Base-by-base conservation (phyloP, 345 rosid species). In the Gossypium mustelinum region DNA sequence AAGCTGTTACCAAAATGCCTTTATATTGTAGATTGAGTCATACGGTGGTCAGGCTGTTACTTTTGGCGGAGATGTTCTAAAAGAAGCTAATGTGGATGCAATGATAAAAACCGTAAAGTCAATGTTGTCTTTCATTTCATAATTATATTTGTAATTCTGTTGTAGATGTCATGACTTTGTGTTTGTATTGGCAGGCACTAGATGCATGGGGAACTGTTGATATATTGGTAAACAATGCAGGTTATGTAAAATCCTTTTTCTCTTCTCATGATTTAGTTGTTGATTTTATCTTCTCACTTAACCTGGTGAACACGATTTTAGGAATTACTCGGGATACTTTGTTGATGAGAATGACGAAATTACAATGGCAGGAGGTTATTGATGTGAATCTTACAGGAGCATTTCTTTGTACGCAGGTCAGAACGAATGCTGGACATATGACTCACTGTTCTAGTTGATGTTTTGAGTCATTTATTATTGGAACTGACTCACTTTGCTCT, bases 131-230 rank as follows among this genome's bases (percentile, higher is more conserved):
- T 68, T 73, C 52, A 14, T 44, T 52, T 47, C 52, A 58, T 74
- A 71, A 34, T 34, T 34, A 34, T 34, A 66, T 50, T 50, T 73
- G 27, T 24, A 17, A 50, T 67, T 27, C 63, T n/a, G 50, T 50
- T 59, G 52, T 48, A 29, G 2, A 66, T 25, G 0, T 77, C 22
- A 57, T 65, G 73, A 58, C 75, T 76, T 69, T 34, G 44, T 67
- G 59, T 72, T 73, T 34, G 39, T 67, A 62, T 72, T 73, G 84
- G 80, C 89, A 96, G 99, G 99, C 97, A 77, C 79, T 86, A 68
- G 94, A 93, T 81, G 85, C 87, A 27, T 96, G 98, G 97, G 99
- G 98, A 86, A 96, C 99, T 0, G 83, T 96, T 81, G 98, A 95
- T 78, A 82, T 96, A 34, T 83, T 96, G 86, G 74, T 96, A 52